Percentiles rank a stretch among this genome's conserved stretches.
Conservation (phyloP, 2,329 filamentous ascomycete genomes). For the Lachnellula subtilissima region DNA sequence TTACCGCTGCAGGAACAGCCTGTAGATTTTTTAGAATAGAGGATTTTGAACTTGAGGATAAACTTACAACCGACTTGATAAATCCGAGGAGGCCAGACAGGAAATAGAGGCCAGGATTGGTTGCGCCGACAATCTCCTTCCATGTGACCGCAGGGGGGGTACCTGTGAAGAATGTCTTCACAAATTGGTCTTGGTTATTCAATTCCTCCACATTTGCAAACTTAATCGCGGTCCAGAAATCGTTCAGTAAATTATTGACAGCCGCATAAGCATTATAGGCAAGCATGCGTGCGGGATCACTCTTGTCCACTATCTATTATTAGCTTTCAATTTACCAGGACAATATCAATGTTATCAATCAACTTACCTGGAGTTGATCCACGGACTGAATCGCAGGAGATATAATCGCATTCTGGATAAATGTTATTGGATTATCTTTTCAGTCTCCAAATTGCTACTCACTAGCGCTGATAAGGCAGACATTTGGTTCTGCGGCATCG, state of each 20-base stretch:
- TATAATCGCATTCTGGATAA: not conserved
- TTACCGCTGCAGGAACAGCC: not conserved
- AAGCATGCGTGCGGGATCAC: not conserved
- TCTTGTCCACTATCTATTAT: not conserved
- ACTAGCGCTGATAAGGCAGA: not conserved
- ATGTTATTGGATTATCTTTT: not conserved
- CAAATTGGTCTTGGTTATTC: not conserved
- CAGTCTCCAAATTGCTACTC: not conserved
- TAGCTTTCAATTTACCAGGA: not conserved
- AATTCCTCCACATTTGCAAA: not conserved
- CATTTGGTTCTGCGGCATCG: not conserved
- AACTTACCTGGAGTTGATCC: not conserved
- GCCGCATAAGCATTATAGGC: not conserved
- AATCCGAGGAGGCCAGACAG: not conserved
- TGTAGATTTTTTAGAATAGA: not conserved
- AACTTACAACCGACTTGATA: not conserved
- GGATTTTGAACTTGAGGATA: not conserved
- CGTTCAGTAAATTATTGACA: not conserved
- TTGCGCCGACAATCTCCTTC: not conserved
- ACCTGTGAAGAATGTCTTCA: not conserved
- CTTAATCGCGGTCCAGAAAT: not conserved
- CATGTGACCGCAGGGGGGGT: not conserved
- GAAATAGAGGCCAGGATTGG: not conserved
- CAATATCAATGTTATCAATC: not conserved
- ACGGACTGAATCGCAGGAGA: not conserved